These are phyloP conservation scores for Mucor velutinosus DNA, from an alignment of 371 early-diverging fungal species.

Conservation along the genomic window DNA sequence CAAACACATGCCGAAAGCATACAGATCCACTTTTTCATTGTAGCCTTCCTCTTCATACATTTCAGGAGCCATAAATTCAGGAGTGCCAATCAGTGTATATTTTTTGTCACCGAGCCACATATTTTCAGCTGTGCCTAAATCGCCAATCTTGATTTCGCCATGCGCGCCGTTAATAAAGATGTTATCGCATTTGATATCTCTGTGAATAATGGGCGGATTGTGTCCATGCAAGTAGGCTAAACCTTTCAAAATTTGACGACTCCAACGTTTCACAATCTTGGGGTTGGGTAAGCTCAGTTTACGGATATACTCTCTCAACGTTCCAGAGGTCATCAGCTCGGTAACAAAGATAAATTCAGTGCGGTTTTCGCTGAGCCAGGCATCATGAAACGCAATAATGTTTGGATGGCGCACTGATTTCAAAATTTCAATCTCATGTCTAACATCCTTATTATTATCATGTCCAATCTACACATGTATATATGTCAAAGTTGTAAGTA, in stretches of 20 bases:
- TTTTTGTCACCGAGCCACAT: slow-evolving; percentile 65
- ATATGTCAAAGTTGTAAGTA: slow-evolving; percentile 30
- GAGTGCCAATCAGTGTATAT: slow-evolving; percentile 78
- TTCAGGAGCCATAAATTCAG: slow-evolving; percentile 46
- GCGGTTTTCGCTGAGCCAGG: slow-evolving; percentile 67
- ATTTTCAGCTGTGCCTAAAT: slow-evolving; percentile 85
- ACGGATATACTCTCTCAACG: slow-evolving; percentile 69
- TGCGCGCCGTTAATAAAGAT: slow-evolving; percentile 90
- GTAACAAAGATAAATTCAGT: slow-evolving; percentile 88
- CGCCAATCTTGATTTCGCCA: slow-evolving; percentile 91
- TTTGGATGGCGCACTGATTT: slow-evolving; percentile 82
- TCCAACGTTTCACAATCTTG: slow-evolving; percentile 80
- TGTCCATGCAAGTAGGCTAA: slow-evolving; percentile 82
- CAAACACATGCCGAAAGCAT: slow-evolving; percentile 93
- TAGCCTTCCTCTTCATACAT: slow-evolving; percentile 78
- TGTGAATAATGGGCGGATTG: slow-evolving; percentile 88
- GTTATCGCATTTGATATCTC: slow-evolving; percentile 86
- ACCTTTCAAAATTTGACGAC: slow-evolving; percentile 81
- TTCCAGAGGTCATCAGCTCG: slow-evolving; percentile 94
- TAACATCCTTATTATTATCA: slow-evolving; percentile 71
- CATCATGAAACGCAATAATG: slow-evolving; percentile 85
- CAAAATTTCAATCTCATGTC: slow-evolving; percentile 81
- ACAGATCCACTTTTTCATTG: slow-evolving; percentile 87
- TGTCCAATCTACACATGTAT: slow-evolving; percentile 45
- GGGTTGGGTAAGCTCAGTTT: slow-evolving; percentile 67